phyloP scores from a whole-genome alignment of 441 rosid species.

The Brassica hybrid region DNA sequence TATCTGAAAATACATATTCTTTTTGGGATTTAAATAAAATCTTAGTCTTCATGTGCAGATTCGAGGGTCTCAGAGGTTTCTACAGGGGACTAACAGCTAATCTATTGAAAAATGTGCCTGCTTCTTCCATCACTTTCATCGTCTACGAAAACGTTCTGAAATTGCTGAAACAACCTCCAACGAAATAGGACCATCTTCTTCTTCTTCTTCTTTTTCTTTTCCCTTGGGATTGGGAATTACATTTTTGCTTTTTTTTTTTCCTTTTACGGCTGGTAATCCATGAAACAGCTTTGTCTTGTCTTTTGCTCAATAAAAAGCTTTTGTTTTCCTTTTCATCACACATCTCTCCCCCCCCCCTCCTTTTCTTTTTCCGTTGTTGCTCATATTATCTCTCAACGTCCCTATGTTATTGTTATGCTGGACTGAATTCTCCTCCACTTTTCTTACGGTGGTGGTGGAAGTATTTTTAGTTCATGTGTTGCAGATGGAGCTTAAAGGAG shows the following conservation, averaged over 20 bases:
- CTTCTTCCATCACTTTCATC: conserved; percentile 88
- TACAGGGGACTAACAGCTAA: conserved; percentile 88
- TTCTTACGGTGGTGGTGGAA: not conserved
- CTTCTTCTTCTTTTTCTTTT: not conserved
- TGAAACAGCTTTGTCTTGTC: not conserved
- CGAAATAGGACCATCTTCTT: not conserved
- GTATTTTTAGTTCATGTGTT: not conserved
- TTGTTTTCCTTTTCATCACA: not conserved
- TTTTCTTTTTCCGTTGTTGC: no score
- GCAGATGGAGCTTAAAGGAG: conserved; percentile 2
- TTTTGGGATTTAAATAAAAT: not conserved
- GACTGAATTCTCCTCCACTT: not conserved
- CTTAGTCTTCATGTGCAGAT: conserved; percentile 53
- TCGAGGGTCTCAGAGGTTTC: conserved; percentile 82
- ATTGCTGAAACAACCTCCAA: conserved; percentile 50
- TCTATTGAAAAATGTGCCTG: conserved; percentile 89
- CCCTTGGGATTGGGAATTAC: not conserved
- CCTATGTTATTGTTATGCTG: not conserved
- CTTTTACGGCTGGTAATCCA: not conserved
- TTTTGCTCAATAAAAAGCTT: not conserved
- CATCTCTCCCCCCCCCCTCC: no score
- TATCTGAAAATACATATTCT: not conserved
- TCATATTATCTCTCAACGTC: not conserved
- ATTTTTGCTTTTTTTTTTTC: not conserved
- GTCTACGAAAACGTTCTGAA: conserved; percentile 84